Conservation (phyloP, 352 stramenopile species). For the Phytopythium oedochilum region DNA sequence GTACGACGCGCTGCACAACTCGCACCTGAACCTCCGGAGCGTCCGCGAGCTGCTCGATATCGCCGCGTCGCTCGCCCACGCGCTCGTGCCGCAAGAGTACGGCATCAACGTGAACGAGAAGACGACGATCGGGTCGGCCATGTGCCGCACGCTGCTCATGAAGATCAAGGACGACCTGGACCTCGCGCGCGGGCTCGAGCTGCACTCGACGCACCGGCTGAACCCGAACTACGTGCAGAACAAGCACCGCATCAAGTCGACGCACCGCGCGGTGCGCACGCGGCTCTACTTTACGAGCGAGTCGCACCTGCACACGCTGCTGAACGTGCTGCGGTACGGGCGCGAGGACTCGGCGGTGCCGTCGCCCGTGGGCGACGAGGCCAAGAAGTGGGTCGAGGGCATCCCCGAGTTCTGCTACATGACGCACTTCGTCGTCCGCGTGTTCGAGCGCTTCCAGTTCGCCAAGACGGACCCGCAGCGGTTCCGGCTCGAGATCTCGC, state of each 20-base stretch:
- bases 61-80: conserved; percentile 90
- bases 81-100: conserved; percentile 85
- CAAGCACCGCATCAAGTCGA: conserved; percentile 84
- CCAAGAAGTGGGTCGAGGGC: conserved; percentile 83
- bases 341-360: conserved; percentile 52
- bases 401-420: conserved; percentile 98
- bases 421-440: conserved; percentile 98
- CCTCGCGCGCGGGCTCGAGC: conserved; percentile 59
- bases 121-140: conserved; percentile 80
- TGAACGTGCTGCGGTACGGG: conserved; percentile 96
- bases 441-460: conserved; percentile 95
- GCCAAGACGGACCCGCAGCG: conserved; percentile 58
- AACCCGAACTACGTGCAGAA: conserved; percentile 83
- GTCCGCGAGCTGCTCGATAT: conserved; percentile 93
- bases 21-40: conserved; percentile 91
- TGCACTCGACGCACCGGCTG: conserved; percentile 74
- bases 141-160: conserved; percentile 85
- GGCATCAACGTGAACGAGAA: conserved; percentile 88
- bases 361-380: conserved; percentile 60
- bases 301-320: conserved; percentile 96
- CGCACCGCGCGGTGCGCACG: conserved; percentile 95
- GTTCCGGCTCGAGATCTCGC: conserved; percentile 84
- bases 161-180: conserved; percentile 88
- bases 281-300: conserved; percentile 99
- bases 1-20: conserved; percentile 98